Conservation (phyloP, 2,329 filamentous ascomycete genomes). For the Calonectria pseudoturangicola region DNA sequence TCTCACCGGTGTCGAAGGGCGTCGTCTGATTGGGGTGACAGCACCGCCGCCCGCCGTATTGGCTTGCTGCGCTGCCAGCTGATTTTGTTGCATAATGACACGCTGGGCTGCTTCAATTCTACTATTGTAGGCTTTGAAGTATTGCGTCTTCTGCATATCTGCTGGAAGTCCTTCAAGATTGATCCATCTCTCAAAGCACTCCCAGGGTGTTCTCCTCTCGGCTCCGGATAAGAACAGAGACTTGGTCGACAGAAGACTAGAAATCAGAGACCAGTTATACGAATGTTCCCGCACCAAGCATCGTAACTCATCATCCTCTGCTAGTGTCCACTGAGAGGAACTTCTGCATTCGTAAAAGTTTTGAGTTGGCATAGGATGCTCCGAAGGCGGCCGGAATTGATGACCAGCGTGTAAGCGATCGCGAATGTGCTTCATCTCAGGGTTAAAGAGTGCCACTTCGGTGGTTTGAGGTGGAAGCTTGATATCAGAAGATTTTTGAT, state of each 20-base stretch:
- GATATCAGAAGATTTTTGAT: constrained; percentile 66
- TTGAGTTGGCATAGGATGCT: constrained; percentile 92
- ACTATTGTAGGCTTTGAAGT: constrained; percentile 85
- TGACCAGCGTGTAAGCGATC: constrained; percentile 93
- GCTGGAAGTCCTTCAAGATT: constrained; percentile 91
- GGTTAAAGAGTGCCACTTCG: constrained; percentile 90
- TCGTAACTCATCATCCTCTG: constrained; percentile 93
- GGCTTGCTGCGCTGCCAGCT: constrained; percentile 71
- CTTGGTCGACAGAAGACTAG: constrained; percentile 83
- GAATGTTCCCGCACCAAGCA: constrained; percentile 91
- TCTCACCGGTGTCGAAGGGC: constrained; percentile 85
- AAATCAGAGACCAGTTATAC: constrained; percentile 98
- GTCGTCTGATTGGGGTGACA: constrained; percentile 70
- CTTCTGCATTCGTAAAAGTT: constrained; percentile 91
- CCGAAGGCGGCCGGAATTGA: constrained; percentile 93
- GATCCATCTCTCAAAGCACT: constrained; percentile 98
- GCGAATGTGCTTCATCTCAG: constrained; percentile 91
- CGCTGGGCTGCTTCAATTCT: constrained; percentile 77
- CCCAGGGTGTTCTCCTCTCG: constrained; percentile 95
- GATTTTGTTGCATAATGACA: constrained; percentile 72
- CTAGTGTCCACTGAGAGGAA: constrained; percentile 92
- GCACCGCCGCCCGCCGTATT: constrained; percentile 59
- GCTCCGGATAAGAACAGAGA: constrained; percentile 89
- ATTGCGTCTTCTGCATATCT: constrained; percentile 96
- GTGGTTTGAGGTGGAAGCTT: constrained; percentile 80